Percentiles rank a stretch among this genome's conserved stretches.
Conservation (phyloP, 2,329 filamentous ascomycete species). For the Aureobasidium subglaciale region DNA sequence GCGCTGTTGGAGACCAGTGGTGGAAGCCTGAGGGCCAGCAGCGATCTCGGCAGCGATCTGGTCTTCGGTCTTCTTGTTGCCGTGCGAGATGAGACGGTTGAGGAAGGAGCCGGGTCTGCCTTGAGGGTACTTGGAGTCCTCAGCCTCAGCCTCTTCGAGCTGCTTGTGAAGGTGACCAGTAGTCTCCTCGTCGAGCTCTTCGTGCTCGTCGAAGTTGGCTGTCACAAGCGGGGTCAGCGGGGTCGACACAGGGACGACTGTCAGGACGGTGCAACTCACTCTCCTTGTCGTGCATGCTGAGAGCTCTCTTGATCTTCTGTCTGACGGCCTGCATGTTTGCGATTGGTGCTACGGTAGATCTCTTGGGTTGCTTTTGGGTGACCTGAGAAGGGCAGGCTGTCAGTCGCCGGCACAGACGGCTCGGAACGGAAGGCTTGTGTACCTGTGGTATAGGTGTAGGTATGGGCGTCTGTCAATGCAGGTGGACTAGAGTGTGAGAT, state of each 20-base stretch:
- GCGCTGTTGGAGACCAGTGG: background rate
- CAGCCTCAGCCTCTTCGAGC: constrained; percentile 29
- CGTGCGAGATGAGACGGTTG: constrained; percentile 32
- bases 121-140: constrained; percentile 20
- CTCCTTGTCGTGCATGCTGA: constrained; percentile 32
- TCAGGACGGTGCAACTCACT: constrained; percentile 19
- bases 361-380: background rate
- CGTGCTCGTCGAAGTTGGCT: constrained; percentile 23
- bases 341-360: constrained; percentile 14
- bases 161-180: constrained; percentile 30
- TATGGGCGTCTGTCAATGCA: background rate
- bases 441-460: background rate
- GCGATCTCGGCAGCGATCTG: constrained; percentile 22
- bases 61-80: constrained; percentile 35
- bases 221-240: constrained; percentile 8
- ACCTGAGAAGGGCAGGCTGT: background rate
- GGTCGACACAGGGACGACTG: background rate
- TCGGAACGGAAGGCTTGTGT: background rate
- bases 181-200: constrained; percentile 32
- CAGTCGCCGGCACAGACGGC: background rate
- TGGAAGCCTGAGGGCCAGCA: background rate
- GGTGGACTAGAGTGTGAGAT: background rate
- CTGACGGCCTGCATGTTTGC: constrained; percentile 30
- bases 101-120: constrained; percentile 31
- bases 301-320: constrained; percentile 31